Base-by-base conservation (phyloP, 2,329 filamentous ascomycete genomes). In the Penicillium sclerotiorum region DNA sequence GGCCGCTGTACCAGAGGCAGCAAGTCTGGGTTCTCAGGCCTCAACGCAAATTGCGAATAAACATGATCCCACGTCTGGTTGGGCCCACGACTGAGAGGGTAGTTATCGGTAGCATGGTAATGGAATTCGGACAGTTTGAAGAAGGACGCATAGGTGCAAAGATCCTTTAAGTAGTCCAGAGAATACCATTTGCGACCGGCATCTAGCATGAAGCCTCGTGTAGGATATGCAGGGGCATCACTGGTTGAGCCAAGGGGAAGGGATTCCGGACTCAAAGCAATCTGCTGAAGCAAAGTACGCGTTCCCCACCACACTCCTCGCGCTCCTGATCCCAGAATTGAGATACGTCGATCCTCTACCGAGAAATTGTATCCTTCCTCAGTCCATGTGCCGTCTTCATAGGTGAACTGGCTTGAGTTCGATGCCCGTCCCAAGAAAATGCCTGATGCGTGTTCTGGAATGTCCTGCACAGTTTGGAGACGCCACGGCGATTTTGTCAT, bases 121-220 rank as follows among this genome's bases (percentile, higher is more conserved):
- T 84, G 82, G 45, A 84, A 79, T 1, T 76, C 77, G 53, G 82
- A 83, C 55, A 83, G 77, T 58, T 84, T 85, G 69, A 82, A 84
- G 60, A 80, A 84, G 22, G 80, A 83, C 53, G 82, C 77, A 62
- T 83, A 84, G 0, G 77, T 74, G 63, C 82, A 84, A 54, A 84
- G 67, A n/a, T 84, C 80, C 33, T 75, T 71, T 13, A 84, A 58
- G 53, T 82, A 84, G 12, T 75, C 69, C 6, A 73, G 68, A 0
- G 81, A 77, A 55, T 84, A 84, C 61, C 76, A 84, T 58, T 84
- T 80, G 2, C 81, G 74, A 1, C 74, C 82, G 3, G 69, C 75
- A 47, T 85, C 82, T 4, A 84, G 70, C 65, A 79, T 71, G 52
- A 74, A 76, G 2, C 80, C 80, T 25, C 80, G 66, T 4, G 68